These are phyloP conservation scores for Chlamydomonas sphaeroides DNA, from an alignment of 139 green algal genomes.

Conservation along the genomic window DNA sequence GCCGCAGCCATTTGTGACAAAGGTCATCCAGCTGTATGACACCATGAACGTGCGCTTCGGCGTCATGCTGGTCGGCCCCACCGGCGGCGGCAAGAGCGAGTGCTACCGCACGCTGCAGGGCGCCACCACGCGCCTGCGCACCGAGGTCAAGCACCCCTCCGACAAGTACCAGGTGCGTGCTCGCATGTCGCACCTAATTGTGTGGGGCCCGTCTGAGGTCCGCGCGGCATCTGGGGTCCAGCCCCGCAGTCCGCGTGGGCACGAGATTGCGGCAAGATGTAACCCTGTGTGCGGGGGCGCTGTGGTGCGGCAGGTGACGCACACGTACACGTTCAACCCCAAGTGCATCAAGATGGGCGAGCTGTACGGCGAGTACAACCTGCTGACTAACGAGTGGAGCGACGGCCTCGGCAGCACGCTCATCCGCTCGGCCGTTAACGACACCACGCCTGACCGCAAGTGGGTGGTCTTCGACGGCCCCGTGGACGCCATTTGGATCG, in stretches of 20 bases:
- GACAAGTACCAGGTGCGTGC: slow-evolving; percentile 57
- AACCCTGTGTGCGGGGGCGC: too few species aligned
- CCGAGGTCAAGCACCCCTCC: slow-evolving; percentile 56
- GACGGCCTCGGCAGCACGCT: slow-evolving; percentile 83
- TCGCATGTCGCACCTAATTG: neutral
- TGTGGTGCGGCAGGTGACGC: slow-evolving; percentile 41
- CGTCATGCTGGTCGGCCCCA: slow-evolving; percentile 86
- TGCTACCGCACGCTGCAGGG: slow-evolving; percentile 77
- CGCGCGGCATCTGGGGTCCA: too few species aligned
- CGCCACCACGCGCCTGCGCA: slow-evolving; percentile 68
- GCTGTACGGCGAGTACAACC: slow-evolving; percentile 91
- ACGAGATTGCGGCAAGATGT: too few species aligned
- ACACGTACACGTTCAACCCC: slow-evolving; percentile 77
- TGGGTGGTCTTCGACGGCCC: slow-evolving; percentile 88
- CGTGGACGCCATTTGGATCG: slow-evolving; percentile 87
- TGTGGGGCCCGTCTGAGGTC: too few species aligned
- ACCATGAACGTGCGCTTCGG: slow-evolving; percentile 90
- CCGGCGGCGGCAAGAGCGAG: slow-evolving; percentile 79
- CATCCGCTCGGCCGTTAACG: slow-evolving; percentile 75
- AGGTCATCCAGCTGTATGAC: slow-evolving; percentile 88
- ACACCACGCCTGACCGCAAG: slow-evolving; percentile 75
- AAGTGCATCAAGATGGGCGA: slow-evolving; percentile 93
- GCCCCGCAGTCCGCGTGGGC: too few species aligned
- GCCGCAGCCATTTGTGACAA: slow-evolving; percentile 71
- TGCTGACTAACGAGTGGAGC: slow-evolving; percentile 88